These are phyloP conservation scores for Millerozyma acaciae DNA, from an alignment of 805 yeast species.

Conservation along the genomic window DNA sequence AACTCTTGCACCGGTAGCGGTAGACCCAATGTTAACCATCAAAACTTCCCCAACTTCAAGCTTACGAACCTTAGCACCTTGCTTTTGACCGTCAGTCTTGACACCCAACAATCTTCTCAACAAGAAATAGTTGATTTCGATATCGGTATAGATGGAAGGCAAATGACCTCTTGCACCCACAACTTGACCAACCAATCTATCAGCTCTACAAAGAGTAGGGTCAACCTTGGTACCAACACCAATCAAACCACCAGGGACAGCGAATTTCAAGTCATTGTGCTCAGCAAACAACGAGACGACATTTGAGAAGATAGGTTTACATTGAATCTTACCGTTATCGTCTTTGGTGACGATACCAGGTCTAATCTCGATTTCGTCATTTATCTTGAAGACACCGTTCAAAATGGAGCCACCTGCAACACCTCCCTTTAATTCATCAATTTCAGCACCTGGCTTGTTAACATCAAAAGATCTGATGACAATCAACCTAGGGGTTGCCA, in stretches of 20 bases:
- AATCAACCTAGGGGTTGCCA: slow-evolving; percentile 89
- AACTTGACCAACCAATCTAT: slow-evolving; percentile 98
- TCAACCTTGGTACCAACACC: slow-evolving; percentile 99
- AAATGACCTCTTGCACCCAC: slow-evolving; percentile 96
- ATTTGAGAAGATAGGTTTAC: slow-evolving; percentile 92
- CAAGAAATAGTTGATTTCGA: slow-evolving; percentile 94
- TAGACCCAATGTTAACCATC: slow-evolving; percentile 99
- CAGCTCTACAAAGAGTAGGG: slow-evolving; percentile 98
- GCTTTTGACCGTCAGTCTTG: slow-evolving; percentile 95
- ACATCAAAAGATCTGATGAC: slow-evolving; percentile 98
- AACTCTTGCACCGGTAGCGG: slow-evolving; percentile 99
- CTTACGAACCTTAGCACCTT: slow-evolving; percentile 90
- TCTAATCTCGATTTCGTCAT: slow-evolving; percentile 97
- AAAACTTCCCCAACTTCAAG: slow-evolving; percentile 91
- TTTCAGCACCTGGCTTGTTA: slow-evolving; percentile 97
- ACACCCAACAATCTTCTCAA: slow-evolving; percentile 97
- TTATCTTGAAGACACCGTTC: slow-evolving; percentile 93
- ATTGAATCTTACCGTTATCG: slow-evolving; percentile 81
- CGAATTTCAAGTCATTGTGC: slow-evolving; percentile 95
- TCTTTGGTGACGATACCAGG: slow-evolving; percentile 99
- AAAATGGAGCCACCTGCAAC: slow-evolving; percentile 99
- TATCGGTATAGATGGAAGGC: slow-evolving; percentile 95
- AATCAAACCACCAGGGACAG: slow-evolving; percentile 99
- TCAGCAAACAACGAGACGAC: slow-evolving; percentile 95
- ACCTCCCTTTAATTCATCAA: slow-evolving; percentile 97